Evolutionary conservation across 257 asterid genomes (phyloP), one percentile per base, ranked within the genome.

Genomic region (Agastache rugosa): DNA sequence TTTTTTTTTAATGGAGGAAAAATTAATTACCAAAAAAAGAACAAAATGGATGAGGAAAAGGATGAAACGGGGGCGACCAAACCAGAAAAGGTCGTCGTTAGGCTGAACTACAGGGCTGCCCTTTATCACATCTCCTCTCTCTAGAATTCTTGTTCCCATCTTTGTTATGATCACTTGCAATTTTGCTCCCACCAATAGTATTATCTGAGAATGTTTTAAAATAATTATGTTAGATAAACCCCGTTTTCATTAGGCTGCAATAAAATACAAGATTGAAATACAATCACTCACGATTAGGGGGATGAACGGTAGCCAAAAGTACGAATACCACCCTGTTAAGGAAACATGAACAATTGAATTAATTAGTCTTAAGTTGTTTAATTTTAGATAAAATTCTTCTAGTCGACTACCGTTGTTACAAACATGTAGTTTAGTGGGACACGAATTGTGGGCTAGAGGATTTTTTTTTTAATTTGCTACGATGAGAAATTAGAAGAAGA

Each of bases 141-240:
- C 96, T 45, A 92, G 88, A 60, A 90, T 89, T 47, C 96, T 85
- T n/a, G 76, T 86, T 37, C 97, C 97, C 98, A 94, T 88, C 75
- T 94, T 87, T 58, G 98, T 88, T 45, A 94, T 94, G 7, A 90
- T 87, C 34, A 90, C 93, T 86, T 94, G 97, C 72, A 92, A 75
- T 71, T 94, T 92, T 37, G 96, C 87, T 65, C 99, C 99, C 8
- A 92, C 88, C 74, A 92, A 44, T 22, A 94, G 82, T 39, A 94
- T 80, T 23, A 88, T 79, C 99, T 94, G 87, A 51, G 53, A 27
- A 31, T 31, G 34, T 31, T 2, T 45, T 5, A 39, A 1, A 8
- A 39, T 9, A 39, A 37, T 34, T 8, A 39, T 8, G 44, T 39
- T 8, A 39, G 11, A 2, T 39, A 39, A 8, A 37, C 1, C 34